These are phyloP conservation scores for Chrysochromulina tobinii DNA, from an alignment of 78 protist species.

Conservation along the genomic window DNA sequence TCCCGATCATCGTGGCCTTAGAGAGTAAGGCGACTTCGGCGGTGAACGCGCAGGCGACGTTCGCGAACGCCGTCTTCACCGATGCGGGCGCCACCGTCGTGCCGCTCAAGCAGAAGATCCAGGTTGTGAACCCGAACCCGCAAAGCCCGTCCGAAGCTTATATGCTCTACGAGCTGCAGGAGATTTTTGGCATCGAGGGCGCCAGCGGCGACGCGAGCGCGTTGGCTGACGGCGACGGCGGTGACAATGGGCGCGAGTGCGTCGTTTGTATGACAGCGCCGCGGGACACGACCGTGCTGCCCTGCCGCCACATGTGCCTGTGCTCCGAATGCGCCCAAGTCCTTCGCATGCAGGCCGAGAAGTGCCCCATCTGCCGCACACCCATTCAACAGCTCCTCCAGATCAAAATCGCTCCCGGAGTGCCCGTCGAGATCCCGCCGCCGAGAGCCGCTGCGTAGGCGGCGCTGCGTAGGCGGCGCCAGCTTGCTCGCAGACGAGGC, in stretches of 20 bases:
- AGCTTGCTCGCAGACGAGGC: no score
- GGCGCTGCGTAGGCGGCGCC: no score
- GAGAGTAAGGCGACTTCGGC: neutral
- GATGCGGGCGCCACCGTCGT: neutral
- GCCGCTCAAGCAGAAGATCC: constrained; percentile 55
- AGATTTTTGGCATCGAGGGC: constrained; percentile 49
- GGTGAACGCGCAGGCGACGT: constrained; percentile 39
- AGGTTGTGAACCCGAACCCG: neutral
- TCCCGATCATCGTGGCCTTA: constrained; percentile 30
- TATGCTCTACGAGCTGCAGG: constrained; percentile 40
- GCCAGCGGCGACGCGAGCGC: no score
- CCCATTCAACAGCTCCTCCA: constrained; percentile 31
- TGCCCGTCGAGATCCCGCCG: no score
- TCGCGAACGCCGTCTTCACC: neutral
- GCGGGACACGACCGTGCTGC: constrained; percentile 74
- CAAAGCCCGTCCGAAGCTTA: no score
- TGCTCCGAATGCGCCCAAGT: constrained; percentile 71
- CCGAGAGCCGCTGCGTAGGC: no score
- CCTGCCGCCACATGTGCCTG: constrained; percentile 88
- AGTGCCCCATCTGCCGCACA: constrained; percentile 72
- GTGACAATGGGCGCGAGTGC: neutral
- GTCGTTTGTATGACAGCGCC: constrained; percentile 18
- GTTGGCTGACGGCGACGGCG: neutral
- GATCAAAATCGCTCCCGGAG: constrained; percentile 2
- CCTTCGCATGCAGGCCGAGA: constrained; percentile 50